Percentiles rank a stretch among this genome's conserved stretches.
phyloP scores from a whole-genome alignment of 148 eudicot genomes.

The Talinum fruticosum region DNA sequence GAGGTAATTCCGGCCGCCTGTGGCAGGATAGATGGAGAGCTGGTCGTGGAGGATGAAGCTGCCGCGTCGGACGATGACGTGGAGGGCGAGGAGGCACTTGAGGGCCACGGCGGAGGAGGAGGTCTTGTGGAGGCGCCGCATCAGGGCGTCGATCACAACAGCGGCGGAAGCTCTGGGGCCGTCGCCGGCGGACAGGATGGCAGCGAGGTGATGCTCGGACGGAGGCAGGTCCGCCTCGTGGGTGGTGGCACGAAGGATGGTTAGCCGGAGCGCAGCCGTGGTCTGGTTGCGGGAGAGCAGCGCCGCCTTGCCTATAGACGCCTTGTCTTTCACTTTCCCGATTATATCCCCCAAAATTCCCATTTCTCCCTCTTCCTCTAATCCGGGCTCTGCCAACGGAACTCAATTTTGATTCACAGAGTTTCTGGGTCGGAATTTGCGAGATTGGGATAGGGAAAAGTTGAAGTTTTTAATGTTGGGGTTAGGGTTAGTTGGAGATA shows the following conservation, averaged over 20 bases:
- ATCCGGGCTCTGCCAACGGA: neutral
- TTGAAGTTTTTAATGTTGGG: conserved; percentile 2
- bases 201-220: conserved; percentile 41
- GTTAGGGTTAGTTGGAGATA: conserved; percentile 1
- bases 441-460: no score
- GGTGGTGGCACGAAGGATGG: conserved; percentile 64
- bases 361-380: neutral
- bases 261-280: conserved; percentile 44
- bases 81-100: conserved; percentile 59
- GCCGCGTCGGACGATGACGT: conserved; percentile 65
- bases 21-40: conserved; percentile 58
- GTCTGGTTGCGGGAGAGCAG: conserved; percentile 38
- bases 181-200: conserved; percentile 58
- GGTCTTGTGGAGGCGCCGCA: conserved; percentile 67
- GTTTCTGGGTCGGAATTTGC: neutral
- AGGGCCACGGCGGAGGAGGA: conserved; percentile 52
- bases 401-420: neutral
- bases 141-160: conserved; percentile 43
- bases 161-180: conserved; percentile 56
- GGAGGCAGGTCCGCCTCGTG: conserved; percentile 54
- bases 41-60: conserved; percentile 85
- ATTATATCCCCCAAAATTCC: conserved; percentile 47
- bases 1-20: conserved; percentile 66
- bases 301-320: conserved; percentile 56
- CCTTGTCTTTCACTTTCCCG: conserved; percentile 64